Conservation (phyloP, 495 filamentous ascomycete genomes). For the Jackrogersella minutella region DNA sequence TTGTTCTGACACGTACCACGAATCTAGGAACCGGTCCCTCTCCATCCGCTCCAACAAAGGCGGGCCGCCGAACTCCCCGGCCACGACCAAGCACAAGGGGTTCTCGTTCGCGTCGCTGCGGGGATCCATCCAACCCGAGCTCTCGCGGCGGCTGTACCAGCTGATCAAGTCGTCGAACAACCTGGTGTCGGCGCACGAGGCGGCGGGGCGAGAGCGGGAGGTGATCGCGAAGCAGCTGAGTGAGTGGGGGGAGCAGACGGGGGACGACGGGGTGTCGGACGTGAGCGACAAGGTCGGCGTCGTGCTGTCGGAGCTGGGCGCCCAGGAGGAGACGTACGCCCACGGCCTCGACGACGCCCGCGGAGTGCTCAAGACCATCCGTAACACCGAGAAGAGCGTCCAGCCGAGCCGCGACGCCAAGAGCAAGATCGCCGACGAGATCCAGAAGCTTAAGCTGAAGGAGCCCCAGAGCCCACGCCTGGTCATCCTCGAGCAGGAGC, state of each 20-base stretch:
- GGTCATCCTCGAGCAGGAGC: constrained; percentile 88
- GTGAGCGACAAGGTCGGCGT: constrained; percentile 95
- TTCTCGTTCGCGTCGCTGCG: constrained; percentile 87
- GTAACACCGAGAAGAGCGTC: constrained; percentile 92
- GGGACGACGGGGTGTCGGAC: constrained; percentile 85
- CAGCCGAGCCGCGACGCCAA: constrained; percentile 88
- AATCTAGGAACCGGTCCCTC: constrained; percentile 61
- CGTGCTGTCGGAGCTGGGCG: constrained; percentile 85
- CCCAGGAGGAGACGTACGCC: constrained; percentile 89
- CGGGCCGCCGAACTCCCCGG: constrained; percentile 54
- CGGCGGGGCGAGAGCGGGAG: constrained; percentile 80
- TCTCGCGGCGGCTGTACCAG: constrained; percentile 83
- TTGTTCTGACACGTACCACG: no score
- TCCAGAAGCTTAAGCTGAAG: constrained; percentile 85
- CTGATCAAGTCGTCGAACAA: constrained; percentile 93
- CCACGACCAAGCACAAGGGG: constrained; percentile 40
- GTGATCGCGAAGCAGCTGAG: constrained; percentile 89
- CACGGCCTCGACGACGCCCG: constrained; percentile 86
- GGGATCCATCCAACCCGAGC: constrained; percentile 80
- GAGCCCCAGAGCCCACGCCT: constrained; percentile 81
- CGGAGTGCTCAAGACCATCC: constrained; percentile 81
- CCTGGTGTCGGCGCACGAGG: constrained; percentile 81
- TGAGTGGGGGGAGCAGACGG: constrained; percentile 92
- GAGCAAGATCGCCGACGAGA: constrained; percentile 86
- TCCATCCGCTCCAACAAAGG: constrained; percentile 63